A percentile compares a stretch with the other conserved stretches of the same genome.
phyloP scores from a whole-genome alignment of 2,329 filamentous ascomycete genomes.

The Ilyonectria mors-panacis region DNA sequence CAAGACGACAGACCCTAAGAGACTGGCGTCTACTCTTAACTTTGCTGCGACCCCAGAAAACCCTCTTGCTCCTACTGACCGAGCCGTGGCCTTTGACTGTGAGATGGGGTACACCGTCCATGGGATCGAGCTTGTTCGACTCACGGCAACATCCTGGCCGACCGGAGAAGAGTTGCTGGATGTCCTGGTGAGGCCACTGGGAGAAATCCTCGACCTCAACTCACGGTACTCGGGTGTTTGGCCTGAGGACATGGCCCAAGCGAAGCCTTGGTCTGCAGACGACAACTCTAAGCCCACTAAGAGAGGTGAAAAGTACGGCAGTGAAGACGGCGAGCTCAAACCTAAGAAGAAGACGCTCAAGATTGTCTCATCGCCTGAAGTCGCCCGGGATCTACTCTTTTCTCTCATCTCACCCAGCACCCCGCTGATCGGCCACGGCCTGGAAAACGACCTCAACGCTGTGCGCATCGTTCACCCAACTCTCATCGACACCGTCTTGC shows the following conservation, averaged over 20 bases:
- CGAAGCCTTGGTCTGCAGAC: slow-evolving; percentile 67
- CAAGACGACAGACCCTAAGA: slow-evolving; percentile 82
- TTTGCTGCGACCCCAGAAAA: slow-evolving; percentile 85
- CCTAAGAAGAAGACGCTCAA: slow-evolving; percentile 65
- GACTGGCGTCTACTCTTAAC: slow-evolving; percentile 83
- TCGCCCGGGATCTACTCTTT: slow-evolving; percentile 84
- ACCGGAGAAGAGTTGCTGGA: slow-evolving; percentile 82
- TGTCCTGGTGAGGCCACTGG: slow-evolving; percentile 85
- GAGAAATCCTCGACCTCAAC: slow-evolving; percentile 91
- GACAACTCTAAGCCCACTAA: slow-evolving; percentile 44
- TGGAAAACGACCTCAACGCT: slow-evolving; percentile 95
- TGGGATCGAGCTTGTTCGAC: slow-evolving; percentile 89
- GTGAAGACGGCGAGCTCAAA: slow-evolving; percentile 49
- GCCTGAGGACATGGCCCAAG: slow-evolving; percentile 81
- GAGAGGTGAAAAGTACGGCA: slow-evolving; percentile 43
- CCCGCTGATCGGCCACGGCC: slow-evolving; percentile 90
- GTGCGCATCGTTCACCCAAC: slow-evolving; percentile 87
- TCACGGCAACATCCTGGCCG: slow-evolving; percentile 93
- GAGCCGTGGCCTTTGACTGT: slow-evolving; percentile 90
- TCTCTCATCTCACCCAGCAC: slow-evolving; percentile 81
- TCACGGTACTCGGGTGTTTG: slow-evolving; percentile 92
- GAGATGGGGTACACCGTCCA: slow-evolving; percentile 97
- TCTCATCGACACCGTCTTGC: slow-evolving; percentile 86
- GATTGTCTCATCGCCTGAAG: slow-evolving; percentile 82
- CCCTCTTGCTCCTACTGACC: slow-evolving; percentile 61